Base-by-base conservation (phyloP, 371 early-diverging fungal genomes). In the Mortierella sp. region DNA sequence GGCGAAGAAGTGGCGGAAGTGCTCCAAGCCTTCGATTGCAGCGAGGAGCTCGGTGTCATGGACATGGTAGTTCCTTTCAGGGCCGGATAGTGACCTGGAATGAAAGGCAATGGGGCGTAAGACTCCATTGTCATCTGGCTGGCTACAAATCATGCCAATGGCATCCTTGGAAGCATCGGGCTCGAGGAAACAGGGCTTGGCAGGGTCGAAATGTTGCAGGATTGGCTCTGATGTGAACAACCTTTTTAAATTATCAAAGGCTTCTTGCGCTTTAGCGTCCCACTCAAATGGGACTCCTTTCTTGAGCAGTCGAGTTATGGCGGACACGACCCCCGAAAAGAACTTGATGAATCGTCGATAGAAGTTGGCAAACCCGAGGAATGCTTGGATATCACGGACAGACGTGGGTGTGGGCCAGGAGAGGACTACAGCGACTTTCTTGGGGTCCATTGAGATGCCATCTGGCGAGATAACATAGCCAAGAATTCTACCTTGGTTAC, bases 181-280 rank as follows among this genome's bases (percentile, higher is more conserved):
- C n/a, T n/a, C n/a, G n/a, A n/a, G n/a, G n/a, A n/a, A n/a, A n/a
- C n/a, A n/a, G n/a, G n/a, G n/a, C n/a, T n/a, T n/a, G n/a, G n/a
- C n/a, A n/a, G n/a, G n/a, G n/a, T n/a, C n/a, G n/a, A n/a, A n/a
- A n/a, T n/a, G n/a, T n/a, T n/a, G n/a, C n/a, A n/a, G n/a, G n/a
- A n/a, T n/a, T n/a, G n/a, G n/a, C n/a, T 28, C 0, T 48, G 52
- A 59, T 55, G 48, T 69, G 88, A 89, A 18, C 80, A 60, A 69
- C 88, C 90, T 64, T 92, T 93, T 68, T 1, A 70, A 50, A 11
- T 86, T 85, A 0, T 60, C 69, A 19, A 70, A 80, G 1, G 89
- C 65, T 4, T n/a, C 23, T 7, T 60, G 30, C 6, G 63, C 64
- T 6, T 9, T 0, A 28, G 1, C 21, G 53, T 4, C 64, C 59